Conservation (phyloP, 2,329 filamentous ascomycete genomes). For the Alternaria rosae region DNA sequence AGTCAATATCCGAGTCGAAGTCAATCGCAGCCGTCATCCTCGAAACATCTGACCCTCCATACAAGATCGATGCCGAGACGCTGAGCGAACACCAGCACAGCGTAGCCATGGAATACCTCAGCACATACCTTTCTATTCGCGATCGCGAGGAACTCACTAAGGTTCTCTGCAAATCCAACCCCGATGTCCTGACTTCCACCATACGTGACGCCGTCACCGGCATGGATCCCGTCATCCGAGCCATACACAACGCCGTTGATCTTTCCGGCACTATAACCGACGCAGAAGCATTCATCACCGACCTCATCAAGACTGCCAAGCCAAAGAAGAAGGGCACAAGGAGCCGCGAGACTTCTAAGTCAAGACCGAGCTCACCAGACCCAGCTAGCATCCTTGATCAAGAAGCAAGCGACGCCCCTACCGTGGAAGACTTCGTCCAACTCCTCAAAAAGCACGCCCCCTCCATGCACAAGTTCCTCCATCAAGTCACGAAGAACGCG, state of each 20-base stretch:
- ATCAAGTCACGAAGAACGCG: conserved; percentile 72
- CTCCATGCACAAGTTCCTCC: conserved; percentile 73
- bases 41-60: conserved; percentile 54
- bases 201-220: conserved; percentile 70
- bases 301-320: conserved; percentile 68
- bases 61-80: conserved; percentile 50
- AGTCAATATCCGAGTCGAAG: conserved; percentile 60
- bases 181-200: conserved; percentile 75
- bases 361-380: conserved; percentile 28
- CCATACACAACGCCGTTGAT: conserved; percentile 74
- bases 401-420: conserved; percentile 53
- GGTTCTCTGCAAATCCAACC: conserved; percentile 71
- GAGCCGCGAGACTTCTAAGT: conserved; percentile 32
- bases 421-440: conserved; percentile 75
- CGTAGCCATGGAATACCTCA: conserved; percentile 73
- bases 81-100: conserved; percentile 68
- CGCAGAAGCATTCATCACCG: conserved; percentile 71
- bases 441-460: conserved; percentile 70
- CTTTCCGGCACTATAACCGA: conserved; percentile 73
- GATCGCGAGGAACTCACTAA: conserved; percentile 76
- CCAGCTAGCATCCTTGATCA: conserved; percentile 35
- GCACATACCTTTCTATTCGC: conserved; percentile 72
- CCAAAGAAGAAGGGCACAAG: conserved; percentile 42
- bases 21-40: conserved; percentile 76
- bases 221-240: conserved; percentile 77